Evolutionary conservation across 768 basidiomycete species (phyloP).

Genomic region (Pisolithus albus): DNA sequence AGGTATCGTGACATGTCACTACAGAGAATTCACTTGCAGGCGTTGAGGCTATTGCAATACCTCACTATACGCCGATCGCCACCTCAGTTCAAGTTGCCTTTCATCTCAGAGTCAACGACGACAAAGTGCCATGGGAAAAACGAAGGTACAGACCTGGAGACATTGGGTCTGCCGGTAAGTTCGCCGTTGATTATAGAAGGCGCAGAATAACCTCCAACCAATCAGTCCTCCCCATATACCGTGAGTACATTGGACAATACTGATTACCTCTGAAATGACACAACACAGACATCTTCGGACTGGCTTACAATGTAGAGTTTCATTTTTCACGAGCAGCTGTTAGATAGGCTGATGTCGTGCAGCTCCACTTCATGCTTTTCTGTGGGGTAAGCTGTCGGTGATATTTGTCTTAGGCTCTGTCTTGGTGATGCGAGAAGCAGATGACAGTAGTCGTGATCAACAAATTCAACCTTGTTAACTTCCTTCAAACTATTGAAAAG

Average conservation of each 20-base stretch:
- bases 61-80: conserved; percentile 59
- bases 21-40: neutral
- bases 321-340: neutral
- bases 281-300: conserved; percentile 50
- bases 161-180: conserved; percentile 48
- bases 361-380: conserved; percentile 51
- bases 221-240: conserved; percentile 54
- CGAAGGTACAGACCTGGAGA: conserved; percentile 49
- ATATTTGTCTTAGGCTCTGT: neutral
- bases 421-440: conserved; percentile 22
- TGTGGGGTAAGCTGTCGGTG: conserved; percentile 36
- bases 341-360: conserved; percentile 5
- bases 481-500: conserved; percentile 53
- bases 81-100: conserved; percentile 56
- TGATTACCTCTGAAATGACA: conserved; percentile 8
- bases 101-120: conserved; percentile 39
- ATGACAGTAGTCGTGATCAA: conserved; percentile 53
- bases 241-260: conserved; percentile 30
- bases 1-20: neutral
- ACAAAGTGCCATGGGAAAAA: conserved; percentile 33
- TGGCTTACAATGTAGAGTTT: conserved; percentile 45
- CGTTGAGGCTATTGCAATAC: conserved; percentile 54
- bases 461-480: conserved; percentile 55
- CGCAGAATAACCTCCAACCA: neutral
- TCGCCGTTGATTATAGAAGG: neutral